These are phyloP conservation scores for Microthyrium microscopicum DNA, from an alignment of 2,329 filamentous ascomycete species.

Conservation along the genomic window DNA sequence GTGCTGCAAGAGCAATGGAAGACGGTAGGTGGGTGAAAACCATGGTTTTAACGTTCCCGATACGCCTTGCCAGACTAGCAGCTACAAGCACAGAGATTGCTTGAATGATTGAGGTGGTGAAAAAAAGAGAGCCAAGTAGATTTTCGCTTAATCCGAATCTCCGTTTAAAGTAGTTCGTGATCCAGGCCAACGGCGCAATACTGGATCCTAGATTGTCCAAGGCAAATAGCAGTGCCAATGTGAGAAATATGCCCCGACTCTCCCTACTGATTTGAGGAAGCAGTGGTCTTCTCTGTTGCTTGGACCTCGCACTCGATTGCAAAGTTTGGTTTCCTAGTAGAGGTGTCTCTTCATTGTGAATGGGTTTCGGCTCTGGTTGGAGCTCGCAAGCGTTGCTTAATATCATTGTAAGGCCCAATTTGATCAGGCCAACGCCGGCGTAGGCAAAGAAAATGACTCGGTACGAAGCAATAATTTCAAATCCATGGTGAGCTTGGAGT, in stretches of 20 bases:
- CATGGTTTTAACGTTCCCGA: slow-evolving; percentile 7
- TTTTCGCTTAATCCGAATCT: slow-evolving; percentile 8
- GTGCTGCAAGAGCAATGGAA: not conserved
- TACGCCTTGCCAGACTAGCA: slow-evolving; percentile 7
- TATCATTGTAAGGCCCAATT: no score
- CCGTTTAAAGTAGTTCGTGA: slow-evolving; percentile 8
- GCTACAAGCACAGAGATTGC: slow-evolving; percentile 8
- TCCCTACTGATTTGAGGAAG: no score
- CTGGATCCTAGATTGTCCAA: no score
- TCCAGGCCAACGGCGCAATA: no score
- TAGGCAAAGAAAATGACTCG: slow-evolving; percentile 41
- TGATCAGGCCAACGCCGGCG: no score
- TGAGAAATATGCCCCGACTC: no score
- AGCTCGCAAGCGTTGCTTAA: no score
- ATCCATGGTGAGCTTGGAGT: slow-evolving; percentile 27
- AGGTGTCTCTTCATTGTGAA: not conserved
- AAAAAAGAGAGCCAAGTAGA: slow-evolving; percentile 8
- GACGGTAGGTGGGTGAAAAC: slow-evolving; percentile 5
- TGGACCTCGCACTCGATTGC: no score
- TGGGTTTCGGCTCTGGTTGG: not conserved
- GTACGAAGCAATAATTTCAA: slow-evolving; percentile 33
- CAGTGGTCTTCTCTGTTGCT: no score
- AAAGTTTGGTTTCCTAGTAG: not conserved
- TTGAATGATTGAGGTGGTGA: slow-evolving; percentile 5
- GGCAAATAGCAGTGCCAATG: no score